A percentile compares a stretch with the other conserved stretches of the same genome.
Evolutionary conservation across 352 stramenopile genomes (phyloP).

Genomic region (Phytophthora tentaculata): DNA sequence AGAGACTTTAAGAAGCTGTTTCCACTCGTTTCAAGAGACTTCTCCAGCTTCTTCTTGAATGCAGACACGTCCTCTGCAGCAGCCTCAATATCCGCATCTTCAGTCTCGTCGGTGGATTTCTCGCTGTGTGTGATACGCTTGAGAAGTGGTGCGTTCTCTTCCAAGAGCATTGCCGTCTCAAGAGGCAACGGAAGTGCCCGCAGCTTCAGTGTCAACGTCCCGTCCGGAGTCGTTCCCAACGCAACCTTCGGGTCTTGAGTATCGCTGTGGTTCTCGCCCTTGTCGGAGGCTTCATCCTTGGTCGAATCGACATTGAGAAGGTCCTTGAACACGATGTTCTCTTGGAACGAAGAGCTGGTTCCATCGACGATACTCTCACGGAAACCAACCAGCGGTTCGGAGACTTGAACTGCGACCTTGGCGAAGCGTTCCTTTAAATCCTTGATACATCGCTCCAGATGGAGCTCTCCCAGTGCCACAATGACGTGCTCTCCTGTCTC

Average conservation of each 20-base stretch:
- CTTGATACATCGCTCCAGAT: constrained; percentile 93
- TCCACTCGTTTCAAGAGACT: constrained; percentile 50
- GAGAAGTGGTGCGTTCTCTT: constrained; percentile 67
- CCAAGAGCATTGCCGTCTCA: constrained; percentile 69
- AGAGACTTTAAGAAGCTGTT: constrained; percentile 63
- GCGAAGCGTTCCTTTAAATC: constrained; percentile 90
- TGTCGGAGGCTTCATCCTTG: constrained; percentile 22
- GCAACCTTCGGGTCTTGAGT: constrained; percentile 42
- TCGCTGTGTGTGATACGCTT: constrained; percentile 47
- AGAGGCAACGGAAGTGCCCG: constrained; percentile 78
- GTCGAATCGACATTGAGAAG: constrained; percentile 42
- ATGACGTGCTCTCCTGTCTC: constrained; percentile 92
- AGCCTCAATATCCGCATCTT: constrained; percentile 15
- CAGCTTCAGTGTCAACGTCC: constrained; percentile 76
- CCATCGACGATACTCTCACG: constrained; percentile 83
- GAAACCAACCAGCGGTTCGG: constrained; percentile 90
- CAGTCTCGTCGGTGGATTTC: constrained; percentile 30
- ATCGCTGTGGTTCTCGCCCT: constrained; percentile 3
- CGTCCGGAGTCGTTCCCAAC: constrained; percentile 69
- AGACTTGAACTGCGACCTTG: constrained; percentile 84
- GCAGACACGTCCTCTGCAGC: constrained; percentile 22
- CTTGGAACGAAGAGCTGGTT: constrained; percentile 63
- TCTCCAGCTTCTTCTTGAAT: constrained; percentile 53
- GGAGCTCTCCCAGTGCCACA: constrained; percentile 90
- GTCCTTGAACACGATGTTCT: constrained; percentile 77